Conservation (phyloP, 164 flowering plant species). For the Macadamia tetraphylla region DNA sequence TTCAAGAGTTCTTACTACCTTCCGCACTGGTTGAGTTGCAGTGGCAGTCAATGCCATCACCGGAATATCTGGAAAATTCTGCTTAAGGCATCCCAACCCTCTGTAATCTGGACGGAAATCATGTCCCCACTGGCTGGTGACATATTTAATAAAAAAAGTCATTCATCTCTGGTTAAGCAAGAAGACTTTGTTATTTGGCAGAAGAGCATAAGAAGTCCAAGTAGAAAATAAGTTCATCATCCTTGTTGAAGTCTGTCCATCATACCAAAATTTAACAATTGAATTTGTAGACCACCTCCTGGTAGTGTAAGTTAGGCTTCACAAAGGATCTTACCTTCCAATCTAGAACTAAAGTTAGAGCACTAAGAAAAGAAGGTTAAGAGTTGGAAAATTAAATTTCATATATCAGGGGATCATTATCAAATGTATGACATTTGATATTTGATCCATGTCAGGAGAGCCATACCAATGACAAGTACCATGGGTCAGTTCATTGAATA, state of each 20-base stretch:
- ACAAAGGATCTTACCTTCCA: no score
- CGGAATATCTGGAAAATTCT: conserved; percentile 75
- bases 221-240: neutral
- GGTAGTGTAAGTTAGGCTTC: neutral
- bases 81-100: conserved; percentile 83
- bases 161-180: neutral
- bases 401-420: no score
- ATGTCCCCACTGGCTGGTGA: conserved; percentile 95
- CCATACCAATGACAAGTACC: no score
- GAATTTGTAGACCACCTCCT: neutral
- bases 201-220: no score
- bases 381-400: no score
- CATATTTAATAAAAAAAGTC: conserved; percentile 7
- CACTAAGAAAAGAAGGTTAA: no score
- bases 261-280: neutral
- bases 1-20: conserved; percentile 35
- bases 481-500: no score
- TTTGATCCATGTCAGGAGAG: no score
- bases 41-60: conserved; percentile 98
- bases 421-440: no score
- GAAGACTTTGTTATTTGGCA: no score
- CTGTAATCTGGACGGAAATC: conserved; percentile 98
- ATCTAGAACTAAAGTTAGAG: no score
- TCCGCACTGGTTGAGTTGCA: conserved; percentile 76
- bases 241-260: neutral